Evolutionary conservation across 306 rosid species (phyloP).

Genomic region (Carpinus viminea): DNA sequence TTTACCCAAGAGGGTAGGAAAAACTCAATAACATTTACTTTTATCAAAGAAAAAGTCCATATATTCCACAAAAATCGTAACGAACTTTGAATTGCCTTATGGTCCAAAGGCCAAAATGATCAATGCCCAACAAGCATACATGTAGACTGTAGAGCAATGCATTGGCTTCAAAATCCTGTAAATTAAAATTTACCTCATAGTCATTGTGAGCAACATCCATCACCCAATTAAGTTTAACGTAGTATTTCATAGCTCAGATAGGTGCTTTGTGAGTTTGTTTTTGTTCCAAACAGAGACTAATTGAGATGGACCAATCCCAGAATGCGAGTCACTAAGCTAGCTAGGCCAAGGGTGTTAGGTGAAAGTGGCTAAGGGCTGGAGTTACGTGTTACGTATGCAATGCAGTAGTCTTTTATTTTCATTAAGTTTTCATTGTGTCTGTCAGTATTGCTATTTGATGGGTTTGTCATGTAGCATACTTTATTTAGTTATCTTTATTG

Average conservation of each 20-base stretch:
- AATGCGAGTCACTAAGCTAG: constrained; percentile 39
- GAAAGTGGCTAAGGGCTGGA: too few relatives aligned
- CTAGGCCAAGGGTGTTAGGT: constrained; percentile 16
- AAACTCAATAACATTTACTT: too few relatives aligned
- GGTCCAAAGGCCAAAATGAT: neutral
- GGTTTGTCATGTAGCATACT: too few relatives aligned
- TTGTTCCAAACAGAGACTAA: constrained; percentile 6
- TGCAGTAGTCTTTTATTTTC: too few relatives aligned
- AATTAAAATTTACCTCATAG: constrained; percentile 11
- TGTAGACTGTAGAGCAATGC: constrained; percentile 6
- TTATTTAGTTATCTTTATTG: too few relatives aligned
- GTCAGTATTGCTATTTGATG: too few relatives aligned
- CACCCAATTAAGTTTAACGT: neutral
- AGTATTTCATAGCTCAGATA: neutral
- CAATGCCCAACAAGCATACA: neutral
- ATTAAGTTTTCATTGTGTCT: neutral
- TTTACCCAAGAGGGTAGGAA: too few relatives aligned
- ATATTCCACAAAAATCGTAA: neutral
- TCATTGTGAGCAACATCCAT: neutral
- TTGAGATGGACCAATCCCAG: constrained; percentile 38
- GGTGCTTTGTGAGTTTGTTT: neutral
- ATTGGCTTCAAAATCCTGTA: constrained; percentile 13
- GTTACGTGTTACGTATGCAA: too few relatives aligned
- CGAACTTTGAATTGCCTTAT: neutral
- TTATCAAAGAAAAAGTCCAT: neutral